Evolutionary conservation across 2,329 filamentous ascomycete genomes (phyloP), one percentile per base, ranked within the genome.

Genomic region (Chaetomium sp.): DNA sequence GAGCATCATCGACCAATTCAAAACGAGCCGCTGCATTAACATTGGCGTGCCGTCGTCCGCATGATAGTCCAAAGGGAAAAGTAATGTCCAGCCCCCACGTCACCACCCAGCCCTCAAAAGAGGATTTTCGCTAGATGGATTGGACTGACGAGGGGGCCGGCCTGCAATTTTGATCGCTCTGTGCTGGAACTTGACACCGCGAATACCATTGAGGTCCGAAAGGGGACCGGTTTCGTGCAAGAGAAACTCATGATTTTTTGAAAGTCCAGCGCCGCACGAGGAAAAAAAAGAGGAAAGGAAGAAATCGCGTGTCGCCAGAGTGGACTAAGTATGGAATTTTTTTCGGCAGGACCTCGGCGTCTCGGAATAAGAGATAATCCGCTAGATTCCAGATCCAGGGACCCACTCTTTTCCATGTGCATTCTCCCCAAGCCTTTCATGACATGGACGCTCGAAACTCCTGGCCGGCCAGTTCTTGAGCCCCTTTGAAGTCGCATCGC

Each of bases 121-220:
- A 73, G 66, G 19, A 27, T 27, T 72, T 69, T 68, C 70, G 69
- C 69, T 68, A 64, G 67, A 63, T 67, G 66, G 67, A 65, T 64
- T 65, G 64, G 64, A 74, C 70, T 76, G 77, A 75, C 74, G 72
- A 74, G 74, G 70, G 74, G 72, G 78, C 74, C 77, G 73, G 77
- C 71, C 76, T 89, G 87, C 87, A 91, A 92, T 92, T 57, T 79
- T 80, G 74, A 75, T 87, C 74, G 59, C 69, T 89, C 87, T 91
- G 81, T 80, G 85, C 83, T 85, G 82, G 80, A 82, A 87, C 81
- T 84, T 84, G 87, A 91, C 87, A 85, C 87, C 84, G 66, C 72
- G 73, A 74, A 67, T 79, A 55, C 76, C 77, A 79, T 84, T 74
- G 72, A 70, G 75, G 76, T 79, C 74, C 71, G 7, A 70, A 66